Evolutionary conservation across 306 rosid genomes (phyloP).

Genomic region (Rosa persica): DNA sequence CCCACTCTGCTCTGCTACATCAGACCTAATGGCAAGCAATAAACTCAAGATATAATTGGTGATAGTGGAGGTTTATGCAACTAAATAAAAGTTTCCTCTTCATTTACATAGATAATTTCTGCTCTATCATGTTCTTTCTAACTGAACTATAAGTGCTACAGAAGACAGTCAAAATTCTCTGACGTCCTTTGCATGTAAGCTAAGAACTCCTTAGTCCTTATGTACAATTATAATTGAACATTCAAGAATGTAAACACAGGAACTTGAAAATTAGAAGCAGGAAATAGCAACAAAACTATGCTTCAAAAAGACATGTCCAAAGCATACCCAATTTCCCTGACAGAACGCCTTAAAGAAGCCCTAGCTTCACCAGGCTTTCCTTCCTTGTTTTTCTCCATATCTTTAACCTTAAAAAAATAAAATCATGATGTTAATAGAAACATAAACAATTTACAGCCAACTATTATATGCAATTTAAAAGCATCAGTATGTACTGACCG

Average conservation of each 20-base stretch:
- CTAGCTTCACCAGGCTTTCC: constrained; percentile 98
- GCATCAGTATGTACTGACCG: constrained; percentile 47
- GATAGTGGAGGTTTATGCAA: not conserved
- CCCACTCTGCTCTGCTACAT: constrained; percentile 92
- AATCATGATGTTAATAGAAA: constrained; percentile 16
- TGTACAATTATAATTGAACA: not conserved
- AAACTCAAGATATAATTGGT: not conserved
- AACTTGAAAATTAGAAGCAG: not conserved
- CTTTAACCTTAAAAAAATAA: constrained; percentile 59
- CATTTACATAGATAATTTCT: not conserved
- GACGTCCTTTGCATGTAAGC: not conserved
- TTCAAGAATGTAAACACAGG: not conserved
- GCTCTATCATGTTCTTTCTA: not conserved
- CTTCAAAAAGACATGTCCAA: not conserved
- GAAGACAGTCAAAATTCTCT: not conserved
- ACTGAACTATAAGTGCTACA: not conserved
- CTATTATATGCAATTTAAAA: not conserved
- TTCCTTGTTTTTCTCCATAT: constrained; percentile 97
- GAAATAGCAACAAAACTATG: not conserved
- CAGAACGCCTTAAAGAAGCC: constrained; percentile 87
- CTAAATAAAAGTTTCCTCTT: not conserved
- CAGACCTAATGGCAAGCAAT: constrained; percentile 51
- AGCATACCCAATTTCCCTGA: constrained; percentile 76
- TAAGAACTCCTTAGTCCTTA: not conserved
- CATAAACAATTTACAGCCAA: not conserved